Base-by-base conservation (phyloP, 2,329 filamentous ascomycete genomes). In the Parastagonospora nodorum region DNA sequence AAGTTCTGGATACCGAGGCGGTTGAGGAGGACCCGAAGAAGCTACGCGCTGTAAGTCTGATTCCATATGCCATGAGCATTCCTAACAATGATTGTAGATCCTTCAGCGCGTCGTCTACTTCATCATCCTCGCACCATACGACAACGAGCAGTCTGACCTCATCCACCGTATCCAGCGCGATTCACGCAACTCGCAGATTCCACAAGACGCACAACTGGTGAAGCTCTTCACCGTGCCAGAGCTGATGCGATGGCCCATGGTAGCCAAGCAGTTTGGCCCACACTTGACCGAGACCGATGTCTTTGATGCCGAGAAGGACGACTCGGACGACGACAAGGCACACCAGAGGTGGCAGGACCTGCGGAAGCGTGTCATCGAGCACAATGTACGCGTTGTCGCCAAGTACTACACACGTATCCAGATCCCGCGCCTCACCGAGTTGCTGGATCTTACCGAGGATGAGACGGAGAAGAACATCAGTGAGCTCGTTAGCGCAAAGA, bases 391-490 rank as follows among this genome's bases (percentile, higher is more conserved):
- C 45, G 94, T 99, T 2, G 86, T 99, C 32, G 94, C 94, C 66
- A 96, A 96, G 77, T 99, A 99, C 82, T 99, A 99, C 80, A 99
- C 94, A 16, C 90, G 94, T 64, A 96, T 99, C 71, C 88, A 91
- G 74, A 94, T 97, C 83, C 86, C 87, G 59, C 90, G 94, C 30
- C 81, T 99, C 55, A 96, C 92, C 7, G 84, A 94, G 74, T 84
- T 99, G 28, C 85, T 99, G 49, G 94, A 99, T 72, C 81, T 99
- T 61, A 88, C 88, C 1, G 92, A 96, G 73, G 91, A 96, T 53
- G 94, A 99, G 81, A 97, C 94, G 8, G 94, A 99, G 78, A 96
- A 96, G 82, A 97, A 97, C 80, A 96, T 99, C 68, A 96, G 90
- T 74, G 91, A 99, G 67, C 81, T 99, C 54, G 94, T 99, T 42